Conservation (phyloP, 768 basidiomycete genomes). For the Pluteus cervinus region DNA sequence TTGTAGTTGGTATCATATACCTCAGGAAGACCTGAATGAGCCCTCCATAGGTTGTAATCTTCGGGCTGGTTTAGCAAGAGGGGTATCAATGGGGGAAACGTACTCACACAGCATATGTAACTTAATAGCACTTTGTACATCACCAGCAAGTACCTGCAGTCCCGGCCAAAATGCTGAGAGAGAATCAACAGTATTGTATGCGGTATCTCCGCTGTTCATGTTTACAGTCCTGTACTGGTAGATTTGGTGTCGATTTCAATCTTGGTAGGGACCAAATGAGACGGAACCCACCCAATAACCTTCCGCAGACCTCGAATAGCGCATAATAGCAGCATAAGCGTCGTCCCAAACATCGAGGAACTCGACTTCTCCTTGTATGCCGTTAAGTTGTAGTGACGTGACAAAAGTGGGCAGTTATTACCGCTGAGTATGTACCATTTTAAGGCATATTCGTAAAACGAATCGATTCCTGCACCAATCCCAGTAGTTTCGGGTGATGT, state of each 20-base stretch:
- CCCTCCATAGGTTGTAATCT: constrained; percentile 94
- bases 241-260: constrained; percentile 1
- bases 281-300: constrained; percentile 75
- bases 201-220: constrained; percentile 68
- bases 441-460: constrained; percentile 90
- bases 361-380: constrained; percentile 59
- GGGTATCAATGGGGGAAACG: not conserved
- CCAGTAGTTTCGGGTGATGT: constrained; percentile 67
- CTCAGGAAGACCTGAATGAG: constrained; percentile 86
- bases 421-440: constrained; percentile 90
- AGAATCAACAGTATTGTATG: constrained; percentile 84
- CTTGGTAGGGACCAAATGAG: constrained; percentile 1
- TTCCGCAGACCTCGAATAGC: constrained; percentile 72
- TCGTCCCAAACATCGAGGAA: constrained; percentile 85
- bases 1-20: constrained; percentile 79
- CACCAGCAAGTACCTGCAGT: constrained; percentile 80
- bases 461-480: constrained; percentile 94
- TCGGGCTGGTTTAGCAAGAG: not conserved
- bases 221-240: constrained; percentile 80
- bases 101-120: constrained; percentile 76
- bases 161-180: constrained; percentile 98
- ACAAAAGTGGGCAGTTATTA: constrained; percentile 17
- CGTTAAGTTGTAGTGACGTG: not conserved
- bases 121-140: constrained; percentile 86
- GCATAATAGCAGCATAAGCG: constrained; percentile 79